Conservation (phyloP, 192 early-diverging fungal species). For the Mortierella antarctica region DNA sequence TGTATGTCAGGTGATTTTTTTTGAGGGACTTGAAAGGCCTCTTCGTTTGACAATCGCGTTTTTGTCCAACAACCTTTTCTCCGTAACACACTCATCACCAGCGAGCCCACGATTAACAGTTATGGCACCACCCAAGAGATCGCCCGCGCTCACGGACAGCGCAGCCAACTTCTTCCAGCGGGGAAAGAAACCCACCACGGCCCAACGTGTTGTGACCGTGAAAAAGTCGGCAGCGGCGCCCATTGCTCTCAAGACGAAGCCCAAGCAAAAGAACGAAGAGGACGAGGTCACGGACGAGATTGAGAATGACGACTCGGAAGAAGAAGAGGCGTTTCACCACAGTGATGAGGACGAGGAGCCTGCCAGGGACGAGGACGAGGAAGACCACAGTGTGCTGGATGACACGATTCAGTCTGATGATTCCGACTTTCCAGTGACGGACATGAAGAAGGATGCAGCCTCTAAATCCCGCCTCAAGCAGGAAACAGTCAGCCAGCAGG, state of each 20-base stretch:
- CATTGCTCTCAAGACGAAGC: neutral
- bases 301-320: constrained; percentile 26
- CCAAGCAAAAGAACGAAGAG: neutral
- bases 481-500: neutral
- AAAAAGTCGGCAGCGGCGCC: constrained; percentile 14
- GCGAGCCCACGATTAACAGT: neutral
- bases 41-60: neutral
- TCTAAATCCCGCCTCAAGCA: no score
- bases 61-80: neutral
- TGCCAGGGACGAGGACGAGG: neutral
- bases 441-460: no score
- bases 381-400: constrained; percentile 2
- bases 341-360: constrained; percentile 11
- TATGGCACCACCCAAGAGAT: constrained; percentile 26
- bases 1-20: neutral
- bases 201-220: constrained; percentile 11
- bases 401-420: constrained; percentile 39
- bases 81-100: neutral
- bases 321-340: constrained; percentile 3
- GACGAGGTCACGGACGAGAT: constrained; percentile 13
- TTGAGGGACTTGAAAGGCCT: neutral
- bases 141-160: neutral
- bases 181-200: constrained; percentile 33
- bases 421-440: no score
- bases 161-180: constrained; percentile 31